Base-by-base conservation (phyloP, 441 rosid species). In the Aquilaria agallochum region DNA sequence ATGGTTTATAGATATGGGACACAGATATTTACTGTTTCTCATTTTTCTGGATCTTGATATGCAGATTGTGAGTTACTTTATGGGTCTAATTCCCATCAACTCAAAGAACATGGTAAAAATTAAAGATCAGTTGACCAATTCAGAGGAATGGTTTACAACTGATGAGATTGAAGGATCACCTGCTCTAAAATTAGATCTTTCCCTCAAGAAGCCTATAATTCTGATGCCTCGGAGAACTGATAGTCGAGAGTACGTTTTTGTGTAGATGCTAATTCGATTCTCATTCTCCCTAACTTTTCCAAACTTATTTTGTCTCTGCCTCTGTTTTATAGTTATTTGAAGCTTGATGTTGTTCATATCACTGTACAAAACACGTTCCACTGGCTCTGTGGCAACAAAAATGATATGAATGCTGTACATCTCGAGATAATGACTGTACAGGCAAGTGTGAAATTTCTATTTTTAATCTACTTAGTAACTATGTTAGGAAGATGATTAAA, bases 141-240 rank as follows among this genome's bases (percentile, higher is more conserved):
- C 95, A 31, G 99, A 90, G 82, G 86, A 88, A 74, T 85, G 88
- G 91, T 90, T 92, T 77, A 87, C 95, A 7, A 74, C 95, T 44
- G 86, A 94, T 69, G 97, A 90, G 78, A 81, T 92, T 72, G 98
- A 92, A 72, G 99, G 99, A 64, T 92, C 96, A 63, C 98, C 99
- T 58, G 95, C 99, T 71, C 64, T 95, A 54, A 95, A 83, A 83
- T 80, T 95, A 79, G 89, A 88, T 80, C 82, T 95, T 70, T 92
- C 99, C 57, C 92, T 95, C 40, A 80, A 78, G 75, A 90, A 87
- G 68, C 99, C 99, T 55, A 90, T 95, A 70, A 95, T 95, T 78
- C 74, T 92, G 79, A 92, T 95, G 99, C 99, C 99, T 72, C 92
- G 86, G 42, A 79, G 68, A 59, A 92, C 99, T 46, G 86, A 88